These are phyloP conservation scores for Aureobasidium lini DNA, from an alignment of 2,329 filamentous ascomycete genomes.

Conservation along the genomic window DNA sequence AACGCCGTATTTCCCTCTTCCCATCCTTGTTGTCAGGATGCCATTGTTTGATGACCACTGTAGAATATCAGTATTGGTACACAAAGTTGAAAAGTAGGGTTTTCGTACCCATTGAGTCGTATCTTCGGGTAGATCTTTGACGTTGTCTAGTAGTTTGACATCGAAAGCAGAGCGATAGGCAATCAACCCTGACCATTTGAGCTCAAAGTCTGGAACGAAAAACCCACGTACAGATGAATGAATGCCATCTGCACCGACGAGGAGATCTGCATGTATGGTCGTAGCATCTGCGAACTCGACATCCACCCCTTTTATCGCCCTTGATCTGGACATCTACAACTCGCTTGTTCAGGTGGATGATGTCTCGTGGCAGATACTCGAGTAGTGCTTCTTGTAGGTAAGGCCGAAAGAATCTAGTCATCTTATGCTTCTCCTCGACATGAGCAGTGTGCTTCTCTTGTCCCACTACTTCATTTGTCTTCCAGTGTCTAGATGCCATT, in stretches of 20 bases:
- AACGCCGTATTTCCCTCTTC: slow-evolving; percentile 25
- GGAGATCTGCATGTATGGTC: slow-evolving; percentile 24
- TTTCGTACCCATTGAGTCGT: slow-evolving; percentile 26
- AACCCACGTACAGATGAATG: slow-evolving; percentile 26
- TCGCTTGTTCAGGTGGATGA: slow-evolving; percentile 28
- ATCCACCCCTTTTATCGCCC: slow-evolving; percentile 17
- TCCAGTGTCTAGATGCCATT: slow-evolving; percentile 24
- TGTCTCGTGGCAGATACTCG: slow-evolving; percentile 24
- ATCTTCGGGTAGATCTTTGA: slow-evolving; percentile 29
- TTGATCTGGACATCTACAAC: slow-evolving; percentile 18
- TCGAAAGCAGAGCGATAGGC: slow-evolving; percentile 33
- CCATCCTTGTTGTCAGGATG: slow-evolving; percentile 27
- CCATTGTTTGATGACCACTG: neutral
- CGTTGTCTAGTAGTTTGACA: slow-evolving; percentile 25
- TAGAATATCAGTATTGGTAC: neutral
- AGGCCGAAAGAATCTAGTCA: slow-evolving; percentile 30
- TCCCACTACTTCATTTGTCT: slow-evolving; percentile 32
- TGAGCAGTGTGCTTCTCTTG: slow-evolving; percentile 27
- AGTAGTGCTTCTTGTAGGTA: slow-evolving; percentile 31
- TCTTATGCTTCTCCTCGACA: slow-evolving; percentile 27
- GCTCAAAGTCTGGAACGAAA: slow-evolving; percentile 25
- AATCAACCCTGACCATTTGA: slow-evolving; percentile 32
- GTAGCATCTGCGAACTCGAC: slow-evolving; percentile 28
- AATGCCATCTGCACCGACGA: slow-evolving; percentile 33
- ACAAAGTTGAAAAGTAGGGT: too few relatives aligned